Evolutionary conservation across 495 filamentous ascomycete genomes (phyloP), one percentile per base, ranked within the genome.

Genomic region (Hypomontagnella monticulosa): DNA sequence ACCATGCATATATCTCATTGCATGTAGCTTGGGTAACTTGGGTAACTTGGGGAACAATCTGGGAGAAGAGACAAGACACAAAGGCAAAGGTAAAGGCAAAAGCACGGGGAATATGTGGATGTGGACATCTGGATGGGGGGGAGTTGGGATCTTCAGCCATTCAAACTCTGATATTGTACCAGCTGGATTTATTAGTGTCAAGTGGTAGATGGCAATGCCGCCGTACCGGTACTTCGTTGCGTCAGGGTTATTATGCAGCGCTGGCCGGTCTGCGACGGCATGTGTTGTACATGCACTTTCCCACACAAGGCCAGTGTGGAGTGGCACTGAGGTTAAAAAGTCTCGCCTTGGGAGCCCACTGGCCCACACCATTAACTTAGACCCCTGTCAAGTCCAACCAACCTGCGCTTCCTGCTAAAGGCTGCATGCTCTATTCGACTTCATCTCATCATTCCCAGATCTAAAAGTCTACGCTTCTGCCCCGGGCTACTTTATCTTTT

Each of bases 311-410:
- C 61, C 61, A 37, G 59, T 54, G 66, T 69, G 66, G 66, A 63
- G 66, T 62, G 56, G 58, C 56, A 69, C 60, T 69, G 66, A 69
- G 66, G 60, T 69, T 69, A 60, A 69, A 69, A 69, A 63, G 65
- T 69, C 66, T 69, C 66, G 66, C 66, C 66, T 69, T 69, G 63
- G 61, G 50, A 57, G 51, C 52, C 57, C 57, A 48, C 46, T 12
- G 66, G 66, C 56, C 66, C 66, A 69, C 60, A 63, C 64, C 55
- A 51, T 56, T 50, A 51, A 42, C 49, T 51, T 34, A 6, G 43
- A 70, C 70, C 68, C 71, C 69, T 73, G 71, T 73, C 69, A 61
- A 66, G 71, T 69, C 71, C 71, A 73, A 73, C 71, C 63, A 68
- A 66, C 63, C 67, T 66, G 54, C 51, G 68, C 71, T 73, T 65